Evolutionary conservation across 2,329 filamentous ascomycete species (phyloP).

Genomic region (Calonectria pseudoturangicola): DNA sequence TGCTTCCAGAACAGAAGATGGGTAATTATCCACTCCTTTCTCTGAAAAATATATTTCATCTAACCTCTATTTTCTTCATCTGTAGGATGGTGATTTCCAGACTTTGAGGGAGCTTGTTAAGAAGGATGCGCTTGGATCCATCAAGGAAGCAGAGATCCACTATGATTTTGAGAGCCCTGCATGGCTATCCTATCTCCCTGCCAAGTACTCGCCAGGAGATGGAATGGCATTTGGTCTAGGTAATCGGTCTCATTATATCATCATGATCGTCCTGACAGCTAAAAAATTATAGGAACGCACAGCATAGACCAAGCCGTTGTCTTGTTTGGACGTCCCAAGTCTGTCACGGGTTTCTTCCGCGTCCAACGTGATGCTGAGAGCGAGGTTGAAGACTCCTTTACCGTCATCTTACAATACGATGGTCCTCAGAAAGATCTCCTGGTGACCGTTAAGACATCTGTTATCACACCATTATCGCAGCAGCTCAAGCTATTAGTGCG

Average conservation of each 20-base stretch:
- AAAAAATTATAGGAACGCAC: slow-evolving; percentile 42
- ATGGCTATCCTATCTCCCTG: slow-evolving; percentile 60
- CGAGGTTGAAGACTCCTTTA: slow-evolving; percentile 69
- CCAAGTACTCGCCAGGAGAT: slow-evolving; percentile 59
- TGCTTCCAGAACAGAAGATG: slow-evolving; percentile 52
- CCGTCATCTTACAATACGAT: slow-evolving; percentile 76
- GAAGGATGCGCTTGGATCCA: slow-evolving; percentile 65
- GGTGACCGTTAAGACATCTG: slow-evolving; percentile 48
- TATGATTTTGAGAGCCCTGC: slow-evolving; percentile 73
- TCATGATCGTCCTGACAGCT: too few species aligned
- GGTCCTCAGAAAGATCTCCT: slow-evolving; percentile 58
- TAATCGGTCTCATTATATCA: slow-evolving; percentile 26
- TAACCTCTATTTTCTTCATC: neutral
- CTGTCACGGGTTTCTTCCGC: slow-evolving; percentile 50
- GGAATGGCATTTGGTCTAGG: slow-evolving; percentile 66
- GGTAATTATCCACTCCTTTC: slow-evolving; percentile 10
- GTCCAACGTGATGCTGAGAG: slow-evolving; percentile 46
- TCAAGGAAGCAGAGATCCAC: slow-evolving; percentile 80
- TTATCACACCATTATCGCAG: slow-evolving; percentile 43
- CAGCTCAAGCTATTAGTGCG: slow-evolving; percentile 47
- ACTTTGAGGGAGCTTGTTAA: slow-evolving; percentile 43
- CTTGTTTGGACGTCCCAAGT: slow-evolving; percentile 43
- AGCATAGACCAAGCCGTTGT: slow-evolving; percentile 50
- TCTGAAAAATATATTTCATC: neutral
- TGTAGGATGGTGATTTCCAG: slow-evolving; percentile 49